Evolutionary conservation across 1,284 basidiomycete genomes (phyloP).

Genomic region (Pterulicium gracile): DNA sequence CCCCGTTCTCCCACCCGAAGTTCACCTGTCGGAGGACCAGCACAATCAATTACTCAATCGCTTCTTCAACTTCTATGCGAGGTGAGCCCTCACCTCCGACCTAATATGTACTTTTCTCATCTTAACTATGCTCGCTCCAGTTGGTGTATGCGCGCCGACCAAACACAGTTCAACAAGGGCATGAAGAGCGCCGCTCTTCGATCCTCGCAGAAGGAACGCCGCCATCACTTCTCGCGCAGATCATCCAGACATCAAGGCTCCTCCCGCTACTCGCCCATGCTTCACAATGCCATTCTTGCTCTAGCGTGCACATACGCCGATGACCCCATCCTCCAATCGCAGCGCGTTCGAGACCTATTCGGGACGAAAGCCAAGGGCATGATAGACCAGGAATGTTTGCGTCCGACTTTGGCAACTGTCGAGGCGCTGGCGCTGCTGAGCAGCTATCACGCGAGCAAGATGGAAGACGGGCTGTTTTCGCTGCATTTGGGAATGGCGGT

Average conservation of each 20-base stretch:
- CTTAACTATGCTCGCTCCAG: not conserved
- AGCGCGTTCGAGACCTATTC: slow-evolving; percentile 35
- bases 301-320: slow-evolving; percentile 50
- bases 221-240: not conserved
- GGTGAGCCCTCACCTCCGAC: not conserved
- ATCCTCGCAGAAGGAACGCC: not conserved
- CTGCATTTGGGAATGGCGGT: slow-evolving; percentile 25
- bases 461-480: slow-evolving; percentile 22
- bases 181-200: slow-evolving; percentile 1
- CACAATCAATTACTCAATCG: slow-evolving; percentile 1
- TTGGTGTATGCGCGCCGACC: not conserved
- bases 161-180: not conserved
- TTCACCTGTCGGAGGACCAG: not conserved
- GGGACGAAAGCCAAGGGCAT: slow-evolving; percentile 42
- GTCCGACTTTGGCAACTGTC: slow-evolving; percentile 48
- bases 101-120: not conserved
- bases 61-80: not conserved
- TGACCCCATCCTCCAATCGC: slow-evolving; percentile 35
- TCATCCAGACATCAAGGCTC: slow-evolving; percentile 11
- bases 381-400: slow-evolving; percentile 45
- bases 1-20: not conserved
- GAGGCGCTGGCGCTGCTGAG: slow-evolving; percentile 46
- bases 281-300: slow-evolving; percentile 58
- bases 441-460: slow-evolving; percentile 44
- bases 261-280: slow-evolving; percentile 58